Conservation (phyloP, 1,284 basidiomycete species). For the Cryptococcus sp. region DNA sequence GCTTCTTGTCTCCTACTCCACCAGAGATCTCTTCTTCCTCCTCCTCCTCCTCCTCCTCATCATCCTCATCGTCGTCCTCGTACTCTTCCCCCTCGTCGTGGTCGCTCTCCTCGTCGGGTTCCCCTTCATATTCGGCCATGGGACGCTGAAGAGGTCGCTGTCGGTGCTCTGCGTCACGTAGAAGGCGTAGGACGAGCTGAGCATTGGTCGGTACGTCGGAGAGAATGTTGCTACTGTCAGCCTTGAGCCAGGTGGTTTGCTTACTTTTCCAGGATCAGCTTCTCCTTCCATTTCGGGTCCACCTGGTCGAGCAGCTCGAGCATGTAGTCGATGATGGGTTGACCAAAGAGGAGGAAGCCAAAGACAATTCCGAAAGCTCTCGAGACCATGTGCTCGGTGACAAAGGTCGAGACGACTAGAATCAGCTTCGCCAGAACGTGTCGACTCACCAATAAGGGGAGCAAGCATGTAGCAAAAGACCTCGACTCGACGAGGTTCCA, state of each 20-base stretch:
- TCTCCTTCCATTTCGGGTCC: conserved; percentile 49
- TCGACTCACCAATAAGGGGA: background rate
- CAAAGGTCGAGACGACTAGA: conserved; percentile 37
- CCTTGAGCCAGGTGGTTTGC: background rate
- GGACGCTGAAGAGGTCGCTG: conserved; percentile 51
- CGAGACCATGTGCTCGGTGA: conserved; percentile 45
- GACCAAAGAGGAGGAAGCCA: conserved; percentile 50
- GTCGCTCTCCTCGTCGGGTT: conserved; percentile 4
- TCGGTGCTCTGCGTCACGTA: conserved; percentile 50
- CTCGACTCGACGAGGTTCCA: conserved; percentile 7
- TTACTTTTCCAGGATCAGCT: conserved; percentile 46
- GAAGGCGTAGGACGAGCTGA: conserved; percentile 51
- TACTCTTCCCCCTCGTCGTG: conserved; percentile 4
- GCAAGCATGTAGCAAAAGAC: conserved; percentile 10
- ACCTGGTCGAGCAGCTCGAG: conserved; percentile 43
- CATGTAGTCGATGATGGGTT: conserved; percentile 47
- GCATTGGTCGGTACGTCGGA: conserved; percentile 52
- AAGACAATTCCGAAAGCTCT: conserved; percentile 42
- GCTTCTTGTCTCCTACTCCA: background rate
- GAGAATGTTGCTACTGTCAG: conserved; percentile 44
- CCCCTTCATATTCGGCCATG: conserved; percentile 24
- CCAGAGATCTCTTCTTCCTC: background rate
- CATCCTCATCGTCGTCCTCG: conserved; percentile 7
- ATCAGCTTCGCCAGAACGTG: no score
- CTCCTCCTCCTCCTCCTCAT: conserved; percentile 1